Evolutionary conservation across 2,329 filamentous ascomycete species (phyloP).

Genomic region (Chrysoporthe austroafricana): DNA sequence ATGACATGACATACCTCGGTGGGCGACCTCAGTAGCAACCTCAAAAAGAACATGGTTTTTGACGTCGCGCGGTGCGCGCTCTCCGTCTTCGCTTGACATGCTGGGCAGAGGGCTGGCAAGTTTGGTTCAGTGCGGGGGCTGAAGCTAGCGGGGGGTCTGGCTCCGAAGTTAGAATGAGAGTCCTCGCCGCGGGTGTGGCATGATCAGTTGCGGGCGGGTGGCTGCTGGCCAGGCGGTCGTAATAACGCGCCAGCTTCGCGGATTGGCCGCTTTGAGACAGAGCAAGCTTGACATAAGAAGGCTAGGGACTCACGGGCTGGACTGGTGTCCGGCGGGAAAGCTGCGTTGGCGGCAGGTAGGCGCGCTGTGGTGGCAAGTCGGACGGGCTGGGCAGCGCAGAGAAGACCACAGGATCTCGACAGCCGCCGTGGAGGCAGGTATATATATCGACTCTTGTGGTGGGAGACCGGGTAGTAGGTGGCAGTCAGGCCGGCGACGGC

Average conservation of each 20-base stretch:
- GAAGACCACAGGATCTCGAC: not conserved
- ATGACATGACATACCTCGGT: constrained; percentile 69
- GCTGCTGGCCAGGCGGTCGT: not conserved
- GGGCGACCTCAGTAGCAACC: constrained; percentile 94
- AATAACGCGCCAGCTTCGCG: constrained; percentile 1
- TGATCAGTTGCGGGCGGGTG: not conserved
- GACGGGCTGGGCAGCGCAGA: not conserved
- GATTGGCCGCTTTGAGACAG: not conserved
- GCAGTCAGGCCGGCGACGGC: constrained; percentile 6
- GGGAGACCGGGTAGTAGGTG: not conserved
- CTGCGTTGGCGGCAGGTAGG: not conserved
- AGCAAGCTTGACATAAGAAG: not conserved
- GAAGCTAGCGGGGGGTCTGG: constrained; percentile 4
- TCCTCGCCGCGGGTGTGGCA: not conserved
- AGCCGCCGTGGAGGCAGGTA: not conserved
- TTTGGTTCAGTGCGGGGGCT: constrained; percentile 17
- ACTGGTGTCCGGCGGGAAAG: not conserved
- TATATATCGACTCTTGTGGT: constrained; percentile 6
- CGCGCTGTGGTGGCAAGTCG: not conserved
- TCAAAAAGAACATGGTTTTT: constrained; percentile 97
- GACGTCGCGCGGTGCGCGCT: constrained; percentile 67
- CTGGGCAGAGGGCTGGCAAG: constrained; percentile 19
- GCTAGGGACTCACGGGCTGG: constrained; percentile 1
- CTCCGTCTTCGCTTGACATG: constrained; percentile 53
- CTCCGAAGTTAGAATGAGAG: not conserved